Conservation (phyloP, 768 basidiomycete genomes). For the Trametes cinnabarina region DNA sequence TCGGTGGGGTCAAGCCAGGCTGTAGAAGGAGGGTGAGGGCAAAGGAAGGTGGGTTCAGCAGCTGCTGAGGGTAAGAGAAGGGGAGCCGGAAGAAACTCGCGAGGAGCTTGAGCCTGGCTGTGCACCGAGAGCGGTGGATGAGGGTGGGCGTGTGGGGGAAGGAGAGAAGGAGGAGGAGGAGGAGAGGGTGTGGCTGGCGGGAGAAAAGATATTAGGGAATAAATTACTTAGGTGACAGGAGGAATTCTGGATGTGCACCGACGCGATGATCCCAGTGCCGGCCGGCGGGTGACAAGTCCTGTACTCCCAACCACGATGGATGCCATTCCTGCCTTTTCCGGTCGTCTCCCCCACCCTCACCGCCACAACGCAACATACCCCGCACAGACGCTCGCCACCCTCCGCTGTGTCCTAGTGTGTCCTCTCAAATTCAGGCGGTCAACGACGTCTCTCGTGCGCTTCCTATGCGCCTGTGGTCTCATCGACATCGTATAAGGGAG, state of each 20-base stretch:
- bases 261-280: background rate
- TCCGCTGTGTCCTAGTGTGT: no score
- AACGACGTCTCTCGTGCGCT: no score
- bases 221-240: background rate
- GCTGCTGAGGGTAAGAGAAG: conserved; percentile 9
- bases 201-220: background rate
- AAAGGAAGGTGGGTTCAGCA: conserved; percentile 14
- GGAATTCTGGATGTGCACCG: background rate
- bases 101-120: background rate
- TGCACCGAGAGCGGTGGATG: background rate
- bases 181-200: background rate
- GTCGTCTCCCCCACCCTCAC: background rate
- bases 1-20: background rate
- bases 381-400: conserved; percentile 9
- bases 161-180: background rate
- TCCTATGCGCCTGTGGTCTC: no score
- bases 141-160: background rate
- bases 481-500: background rate
- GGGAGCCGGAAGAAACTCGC: conserved; percentile 6
- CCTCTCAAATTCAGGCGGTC: background rate
- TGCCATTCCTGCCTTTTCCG: background rate
- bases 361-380: conserved; percentile 3
- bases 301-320: background rate
- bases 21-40: conserved; percentile 5
- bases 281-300: background rate